These are phyloP conservation scores for Ganoderma sinense DNA, from an alignment of 1,284 basidiomycete genomes.

Conservation along the genomic window DNA sequence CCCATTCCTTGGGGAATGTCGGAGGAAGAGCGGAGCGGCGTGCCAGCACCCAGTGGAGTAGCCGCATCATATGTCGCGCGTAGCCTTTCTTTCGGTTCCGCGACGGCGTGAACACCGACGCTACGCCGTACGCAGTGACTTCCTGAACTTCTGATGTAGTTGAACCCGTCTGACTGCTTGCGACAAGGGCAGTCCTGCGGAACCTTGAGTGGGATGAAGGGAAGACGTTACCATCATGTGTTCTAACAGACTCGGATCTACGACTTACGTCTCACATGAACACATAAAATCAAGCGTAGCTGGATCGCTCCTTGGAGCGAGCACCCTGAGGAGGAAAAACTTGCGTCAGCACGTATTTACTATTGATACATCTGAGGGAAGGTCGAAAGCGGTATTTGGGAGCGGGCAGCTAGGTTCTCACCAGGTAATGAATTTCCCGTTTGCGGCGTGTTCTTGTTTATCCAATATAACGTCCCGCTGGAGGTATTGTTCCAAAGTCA, in stretches of 20 bases:
- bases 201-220: conserved; percentile 32
- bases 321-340: conserved; percentile 44
- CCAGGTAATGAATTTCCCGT: conserved; percentile 50
- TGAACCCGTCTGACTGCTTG: conserved; percentile 9
- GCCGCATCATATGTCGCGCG: conserved; percentile 56
- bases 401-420: conserved; percentile 15
- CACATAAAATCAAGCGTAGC: conserved; percentile 51
- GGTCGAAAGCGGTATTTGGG: background rate
- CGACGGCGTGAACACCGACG: conserved; percentile 53
- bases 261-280: conserved; percentile 54
- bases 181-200: conserved; percentile 38
- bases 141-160: conserved; percentile 30
- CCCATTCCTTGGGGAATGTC: conserved; percentile 49
- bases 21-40: conserved; percentile 38
- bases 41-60: conserved; percentile 53
- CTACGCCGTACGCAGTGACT: conserved; percentile 47
- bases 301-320: conserved; percentile 48
- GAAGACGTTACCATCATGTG: background rate
- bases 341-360: background rate
- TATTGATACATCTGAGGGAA: background rate
- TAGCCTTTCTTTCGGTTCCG: conserved; percentile 52
- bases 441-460: conserved; percentile 42
- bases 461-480: conserved; percentile 44
- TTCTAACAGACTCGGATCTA: too few relatives aligned
- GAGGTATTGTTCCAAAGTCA: conserved; percentile 46